Base-by-base conservation (phyloP, 2,329 filamentous ascomycete genomes). In the Zopfia rhizophila region DNA sequence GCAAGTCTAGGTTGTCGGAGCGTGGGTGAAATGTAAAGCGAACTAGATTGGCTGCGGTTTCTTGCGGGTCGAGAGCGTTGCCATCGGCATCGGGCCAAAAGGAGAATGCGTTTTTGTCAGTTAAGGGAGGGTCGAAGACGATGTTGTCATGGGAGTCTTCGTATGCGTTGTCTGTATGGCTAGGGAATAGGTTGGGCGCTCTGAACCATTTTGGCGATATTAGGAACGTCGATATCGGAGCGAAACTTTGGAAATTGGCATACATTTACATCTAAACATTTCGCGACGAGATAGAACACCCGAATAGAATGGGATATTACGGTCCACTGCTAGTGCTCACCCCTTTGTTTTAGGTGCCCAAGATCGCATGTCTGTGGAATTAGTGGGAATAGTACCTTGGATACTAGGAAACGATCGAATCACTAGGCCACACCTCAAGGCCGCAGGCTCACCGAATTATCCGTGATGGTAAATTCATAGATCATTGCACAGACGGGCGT, bases 61-160 rank as follows among this genome's bases (percentile, higher is more conserved):
- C 39, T 13, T 47, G 25, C 3, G 72, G 69, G 7, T 60, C 52
- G 0, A 72, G 70, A 0, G 70, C 60, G 36, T 67, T 68, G 0
- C 70, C 73, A 3, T 70, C 17, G 2, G 55, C 60, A 41, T 75
- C 70, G 7, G 72, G 72, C 69, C 64, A 75, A 68, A 70, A 75
- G 57, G 72, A 75, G 50, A 78, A 77, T 3, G 72, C 69, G 38
- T 76, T 76, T 29, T 68, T 60, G 28, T 74, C 57, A n/a, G 60
- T 66, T 1, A 74, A 43, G 6, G 66, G 61, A 1, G 75, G 53
- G 38, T 76, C 72, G 19, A 75, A 53, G 1, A 69, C 43, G 3
- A 72, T 56, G 4, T 68, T 60, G 2, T 63, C 61, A 1, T 28
- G 14, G 18, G 28, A 30, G 27, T 50, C 49, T 17, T 58, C 51